These are phyloP conservation scores for Tribonema minus DNA, from an alignment of 108 stramenopile species.

Conservation along the genomic window DNA sequence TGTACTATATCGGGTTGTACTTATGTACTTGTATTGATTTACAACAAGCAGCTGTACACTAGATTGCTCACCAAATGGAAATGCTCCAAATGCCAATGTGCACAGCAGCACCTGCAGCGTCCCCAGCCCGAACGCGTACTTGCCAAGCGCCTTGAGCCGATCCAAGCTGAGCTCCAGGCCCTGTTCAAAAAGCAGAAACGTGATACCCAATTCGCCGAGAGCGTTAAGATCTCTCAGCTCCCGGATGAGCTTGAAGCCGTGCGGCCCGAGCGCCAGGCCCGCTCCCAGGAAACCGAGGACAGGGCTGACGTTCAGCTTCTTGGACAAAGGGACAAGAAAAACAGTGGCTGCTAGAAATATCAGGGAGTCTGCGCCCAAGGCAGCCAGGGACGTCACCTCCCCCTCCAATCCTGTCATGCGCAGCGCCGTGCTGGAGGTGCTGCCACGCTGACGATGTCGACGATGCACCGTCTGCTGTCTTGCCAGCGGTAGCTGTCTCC, in stretches of 20 bases:
- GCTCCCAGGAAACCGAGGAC: conserved; percentile 48
- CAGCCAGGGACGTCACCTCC: background rate
- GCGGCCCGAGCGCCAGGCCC: conserved; percentile 34
- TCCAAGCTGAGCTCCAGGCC: conserved; percentile 51
- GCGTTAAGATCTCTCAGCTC: conserved; percentile 41
- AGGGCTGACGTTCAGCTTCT: conserved; percentile 48
- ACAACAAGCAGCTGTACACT: too few relatives aligned
- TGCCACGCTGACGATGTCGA: background rate
- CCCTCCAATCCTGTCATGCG: background rate
- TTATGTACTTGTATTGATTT: background rate
- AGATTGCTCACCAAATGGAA: conserved; percentile 35
- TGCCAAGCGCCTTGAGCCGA: conserved; percentile 37
- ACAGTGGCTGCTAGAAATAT: conserved; percentile 51
- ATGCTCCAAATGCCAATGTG: conserved; percentile 42
- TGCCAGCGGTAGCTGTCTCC: background rate
- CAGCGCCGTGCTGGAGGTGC: background rate
- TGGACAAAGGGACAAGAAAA: conserved; percentile 41
- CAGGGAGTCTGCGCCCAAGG: conserved; percentile 38
- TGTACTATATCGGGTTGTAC: too few relatives aligned
- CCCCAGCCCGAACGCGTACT: conserved; percentile 53
- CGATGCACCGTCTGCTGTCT: background rate
- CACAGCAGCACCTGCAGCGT: conserved; percentile 45
- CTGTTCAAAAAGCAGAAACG: conserved; percentile 53
- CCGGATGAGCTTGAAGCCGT: conserved; percentile 36
- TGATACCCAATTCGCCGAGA: conserved; percentile 51